A percentile compares a stretch with the other conserved stretches of the same genome.
Conservation (phyloP, 345 rosid genomes). For the Sonneratia caseolaris region DNA sequence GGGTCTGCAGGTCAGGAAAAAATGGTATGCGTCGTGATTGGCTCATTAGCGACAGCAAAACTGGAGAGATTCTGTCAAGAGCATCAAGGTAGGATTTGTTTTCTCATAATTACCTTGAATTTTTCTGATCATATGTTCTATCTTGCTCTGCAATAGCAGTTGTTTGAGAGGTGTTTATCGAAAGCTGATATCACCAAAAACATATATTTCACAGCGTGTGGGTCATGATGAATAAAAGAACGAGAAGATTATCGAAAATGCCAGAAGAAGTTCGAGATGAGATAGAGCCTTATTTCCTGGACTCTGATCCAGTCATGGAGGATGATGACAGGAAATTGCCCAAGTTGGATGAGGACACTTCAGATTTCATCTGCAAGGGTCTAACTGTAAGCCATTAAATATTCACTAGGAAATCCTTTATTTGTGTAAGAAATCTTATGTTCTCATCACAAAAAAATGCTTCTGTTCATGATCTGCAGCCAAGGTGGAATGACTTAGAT, state of each 20-base stretch:
- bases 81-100: slow-evolving; percentile 66
- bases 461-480: slow-evolving; percentile 37
- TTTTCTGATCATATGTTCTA: not conserved
- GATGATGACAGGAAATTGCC: slow-evolving; percentile 79
- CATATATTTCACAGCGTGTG: slow-evolving; percentile 45
- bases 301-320: slow-evolving; percentile 60
- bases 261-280: slow-evolving; percentile 90
- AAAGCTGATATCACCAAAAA: not conserved
- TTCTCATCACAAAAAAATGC: not conserved
- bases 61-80: slow-evolving; percentile 73
- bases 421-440: not conserved
- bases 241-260: slow-evolving; percentile 82
- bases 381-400: slow-evolving; percentile 51
- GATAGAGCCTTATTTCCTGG: slow-evolving; percentile 69
- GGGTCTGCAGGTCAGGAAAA: slow-evolving; percentile 85
- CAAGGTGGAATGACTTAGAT: slow-evolving; percentile 94
- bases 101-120: not conserved
- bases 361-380: slow-evolving; percentile 63
- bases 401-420: not conserved
- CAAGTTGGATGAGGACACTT: slow-evolving; percentile 69
- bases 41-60: slow-evolving; percentile 59
- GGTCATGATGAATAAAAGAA: slow-evolving; percentile 98
- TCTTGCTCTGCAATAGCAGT: not conserved
- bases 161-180: not conserved
- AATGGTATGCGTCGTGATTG: slow-evolving; percentile 98